Percentiles rank a stretch among this genome's conserved stretches.
Evolutionary conservation across 2,329 filamentous ascomycete species (phyloP).

Genomic region (Trichoderma sp.): DNA sequence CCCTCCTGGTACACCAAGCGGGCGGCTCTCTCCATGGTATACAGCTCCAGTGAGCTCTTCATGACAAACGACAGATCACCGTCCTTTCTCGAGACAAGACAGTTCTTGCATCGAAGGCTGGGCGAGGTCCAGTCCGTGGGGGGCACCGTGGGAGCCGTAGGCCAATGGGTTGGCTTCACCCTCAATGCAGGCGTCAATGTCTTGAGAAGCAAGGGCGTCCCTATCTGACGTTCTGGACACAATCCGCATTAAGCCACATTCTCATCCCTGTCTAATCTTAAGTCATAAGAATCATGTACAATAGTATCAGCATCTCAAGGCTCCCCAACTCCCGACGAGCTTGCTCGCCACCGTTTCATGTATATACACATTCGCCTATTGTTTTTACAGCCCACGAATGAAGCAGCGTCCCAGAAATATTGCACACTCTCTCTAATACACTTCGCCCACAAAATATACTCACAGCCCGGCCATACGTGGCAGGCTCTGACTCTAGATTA

Average conservation of each 20-base stretch:
- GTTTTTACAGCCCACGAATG: background rate
- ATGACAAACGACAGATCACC: constrained; percentile 85
- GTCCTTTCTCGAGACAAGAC: constrained; percentile 72
- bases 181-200: constrained; percentile 75
- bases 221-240: constrained; percentile 54
- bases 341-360: background rate
- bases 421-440: background rate
- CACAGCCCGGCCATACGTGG: background rate
- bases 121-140: constrained; percentile 65
- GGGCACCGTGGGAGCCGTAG: constrained; percentile 59
- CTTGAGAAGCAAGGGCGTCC: constrained; percentile 80
- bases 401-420: background rate
- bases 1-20: constrained; percentile 78
- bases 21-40: constrained; percentile 53
- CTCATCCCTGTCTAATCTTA: background rate
- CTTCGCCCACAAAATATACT: background rate
- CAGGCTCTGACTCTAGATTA: constrained; percentile 29
- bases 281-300: constrained; percentile 15
- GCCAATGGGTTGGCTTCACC: constrained; percentile 81
- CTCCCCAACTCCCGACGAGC: background rate
- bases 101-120: constrained; percentile 74
- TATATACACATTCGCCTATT: constrained; percentile 7
- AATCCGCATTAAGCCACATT: background rate
- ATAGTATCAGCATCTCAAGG: constrained; percentile 4
- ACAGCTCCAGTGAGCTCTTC: constrained; percentile 78